Percentiles rank a stretch among this genome's conserved stretches.
Conservation (phyloP, 2,329 filamentous ascomycete species). For the Sporothrix variecibatus region DNA sequence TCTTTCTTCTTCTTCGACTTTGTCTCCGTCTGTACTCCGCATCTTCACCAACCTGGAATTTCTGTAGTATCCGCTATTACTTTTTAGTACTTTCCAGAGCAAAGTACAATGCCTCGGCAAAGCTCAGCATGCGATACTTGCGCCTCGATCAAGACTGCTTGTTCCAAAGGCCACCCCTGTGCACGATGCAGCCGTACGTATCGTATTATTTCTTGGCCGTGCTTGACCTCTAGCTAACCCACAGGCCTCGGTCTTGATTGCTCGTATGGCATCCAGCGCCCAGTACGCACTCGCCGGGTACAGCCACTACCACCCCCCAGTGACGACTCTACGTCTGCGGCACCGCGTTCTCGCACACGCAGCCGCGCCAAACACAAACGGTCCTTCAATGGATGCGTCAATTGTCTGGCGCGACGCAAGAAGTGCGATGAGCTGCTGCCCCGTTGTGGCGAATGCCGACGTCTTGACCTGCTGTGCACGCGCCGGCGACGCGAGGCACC, state of each 20-base stretch:
- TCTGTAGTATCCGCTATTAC: background rate
- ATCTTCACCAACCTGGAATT: background rate
- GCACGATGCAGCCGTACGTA: background rate
- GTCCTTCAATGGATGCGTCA: background rate
- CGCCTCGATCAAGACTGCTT: constrained; percentile 5
- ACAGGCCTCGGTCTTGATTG: background rate
- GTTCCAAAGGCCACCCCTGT: constrained; percentile 7
- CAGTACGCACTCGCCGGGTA: background rate
- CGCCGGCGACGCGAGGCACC: background rate
- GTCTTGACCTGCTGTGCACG: background rate
- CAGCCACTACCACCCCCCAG: no score
- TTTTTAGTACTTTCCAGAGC: background rate
- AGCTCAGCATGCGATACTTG: background rate
- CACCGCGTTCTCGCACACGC: background rate
- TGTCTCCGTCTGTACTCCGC: background rate
- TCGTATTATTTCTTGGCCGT: background rate
- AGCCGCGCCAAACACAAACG: background rate
- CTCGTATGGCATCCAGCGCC: background rate
- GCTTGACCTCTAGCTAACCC: no score
- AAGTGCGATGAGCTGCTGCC: background rate
- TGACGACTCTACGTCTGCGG: background rate
- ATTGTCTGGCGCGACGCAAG: background rate
- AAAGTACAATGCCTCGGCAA: background rate
- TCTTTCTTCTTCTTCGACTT: background rate
- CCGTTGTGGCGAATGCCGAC: background rate